phyloP scores from a whole-genome alignment of 1,284 basidiomycete species.

The Leccinum solheimii region DNA sequence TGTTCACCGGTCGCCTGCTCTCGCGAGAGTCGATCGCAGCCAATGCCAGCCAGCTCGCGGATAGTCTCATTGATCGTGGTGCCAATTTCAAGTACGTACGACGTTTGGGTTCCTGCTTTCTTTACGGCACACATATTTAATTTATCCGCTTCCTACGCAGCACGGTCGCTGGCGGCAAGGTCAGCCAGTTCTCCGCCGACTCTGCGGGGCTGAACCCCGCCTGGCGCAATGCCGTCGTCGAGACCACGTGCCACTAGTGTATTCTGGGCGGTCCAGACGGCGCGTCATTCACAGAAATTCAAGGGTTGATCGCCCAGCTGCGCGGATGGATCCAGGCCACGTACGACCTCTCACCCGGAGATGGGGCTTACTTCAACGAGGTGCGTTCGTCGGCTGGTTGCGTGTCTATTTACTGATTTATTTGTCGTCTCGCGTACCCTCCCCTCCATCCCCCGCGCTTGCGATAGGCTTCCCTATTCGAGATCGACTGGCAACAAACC shows the following conservation, averaged over 20 bases:
- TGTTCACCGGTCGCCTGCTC: too few relatives aligned
- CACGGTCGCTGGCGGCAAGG: conserved; percentile 38
- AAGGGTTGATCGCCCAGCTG: conserved; percentile 26
- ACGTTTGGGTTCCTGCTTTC: neutral
- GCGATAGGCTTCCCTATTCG: conserved; percentile 38
- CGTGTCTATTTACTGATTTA: too few relatives aligned
- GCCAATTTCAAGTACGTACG: conserved; percentile 13
- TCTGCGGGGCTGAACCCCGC: conserved; percentile 44
- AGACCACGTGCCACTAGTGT: conserved; percentile 24
- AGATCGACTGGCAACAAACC: conserved; percentile 38
- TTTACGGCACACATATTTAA: too few relatives aligned
- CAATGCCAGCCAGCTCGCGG: too few relatives aligned
- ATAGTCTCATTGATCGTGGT: too few relatives aligned
- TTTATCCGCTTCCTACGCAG: neutral
- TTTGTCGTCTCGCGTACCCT: too few relatives aligned
- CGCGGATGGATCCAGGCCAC: conserved; percentile 30
- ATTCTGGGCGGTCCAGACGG: conserved; percentile 37
- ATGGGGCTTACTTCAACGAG: conserved; percentile 47
- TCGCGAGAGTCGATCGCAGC: too few relatives aligned
- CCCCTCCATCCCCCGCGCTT: too few relatives aligned
- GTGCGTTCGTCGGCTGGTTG: conserved; percentile 23
- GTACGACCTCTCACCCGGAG: conserved; percentile 29
- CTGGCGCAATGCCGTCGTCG: conserved; percentile 42
- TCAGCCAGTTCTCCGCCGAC: conserved; percentile 36
- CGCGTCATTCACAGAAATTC: conserved; percentile 28